Evolutionary conservation across 306 rosid genomes (phyloP).

Genomic region (Fagus crenata): DNA sequence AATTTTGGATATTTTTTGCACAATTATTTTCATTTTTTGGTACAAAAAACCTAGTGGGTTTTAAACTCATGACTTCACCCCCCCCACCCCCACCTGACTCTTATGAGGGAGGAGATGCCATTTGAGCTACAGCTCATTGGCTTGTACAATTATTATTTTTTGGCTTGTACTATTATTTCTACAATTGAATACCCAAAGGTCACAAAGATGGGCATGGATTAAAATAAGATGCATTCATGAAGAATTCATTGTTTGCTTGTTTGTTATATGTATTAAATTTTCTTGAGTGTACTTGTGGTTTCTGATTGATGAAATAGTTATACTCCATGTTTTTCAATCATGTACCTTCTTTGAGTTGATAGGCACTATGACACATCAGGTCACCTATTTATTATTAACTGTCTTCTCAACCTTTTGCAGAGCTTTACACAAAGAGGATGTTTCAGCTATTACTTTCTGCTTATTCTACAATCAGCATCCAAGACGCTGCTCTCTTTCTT

Average conservation of each 20-base stretch:
- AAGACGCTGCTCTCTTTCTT: constrained; percentile 70
- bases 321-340: not conserved
- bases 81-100: too few species aligned
- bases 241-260: not conserved
- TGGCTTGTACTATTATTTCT: too few species aligned
- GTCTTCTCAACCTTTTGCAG: constrained; percentile 47
- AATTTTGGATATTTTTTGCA: not conserved
- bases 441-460: constrained; percentile 86
- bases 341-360: not conserved
- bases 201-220: not conserved
- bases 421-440: constrained; percentile 76
- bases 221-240: not conserved
- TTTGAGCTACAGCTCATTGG: too few species aligned
- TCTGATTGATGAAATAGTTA: not conserved
- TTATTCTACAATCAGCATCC: constrained; percentile 82
- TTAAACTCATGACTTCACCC: too few species aligned
- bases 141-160: too few species aligned
- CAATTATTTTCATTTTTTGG: not conserved
- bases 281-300: not conserved
- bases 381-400: not conserved
- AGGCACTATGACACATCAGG: not conserved
- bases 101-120: too few species aligned
- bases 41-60: too few species aligned
- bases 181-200: too few species aligned
- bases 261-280: not conserved